Evolutionary conservation across 805 yeast genomes (phyloP).

Genomic region (Novakomyces olei): DNA sequence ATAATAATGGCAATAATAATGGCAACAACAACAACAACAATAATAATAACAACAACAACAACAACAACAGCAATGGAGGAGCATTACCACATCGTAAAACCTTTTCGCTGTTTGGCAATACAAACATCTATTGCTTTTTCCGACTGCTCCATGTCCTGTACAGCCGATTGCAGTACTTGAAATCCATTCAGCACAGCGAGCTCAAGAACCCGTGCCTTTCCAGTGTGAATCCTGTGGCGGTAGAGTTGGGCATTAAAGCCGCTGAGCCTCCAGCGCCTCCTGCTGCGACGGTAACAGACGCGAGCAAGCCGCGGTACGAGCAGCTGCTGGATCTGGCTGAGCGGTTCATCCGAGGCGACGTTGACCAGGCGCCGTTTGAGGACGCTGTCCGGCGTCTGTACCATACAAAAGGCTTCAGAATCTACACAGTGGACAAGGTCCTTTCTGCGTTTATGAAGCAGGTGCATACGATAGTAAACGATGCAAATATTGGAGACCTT

Average conservation of each 20-base stretch:
- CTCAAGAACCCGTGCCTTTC: neutral
- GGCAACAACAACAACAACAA: neutral
- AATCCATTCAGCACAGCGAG: slow-evolving; percentile 16
- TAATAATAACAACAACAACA: slow-evolving; percentile 18
- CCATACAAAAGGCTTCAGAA: slow-evolving; percentile 75
- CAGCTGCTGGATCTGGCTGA: slow-evolving; percentile 61
- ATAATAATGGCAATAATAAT: neutral
- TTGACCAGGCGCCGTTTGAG: slow-evolving; percentile 89
- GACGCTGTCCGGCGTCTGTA: slow-evolving; percentile 88
- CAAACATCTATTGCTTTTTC: slow-evolving; percentile 72
- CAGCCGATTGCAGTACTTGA: slow-evolving; percentile 58
- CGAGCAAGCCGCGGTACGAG: slow-evolving; percentile 24
- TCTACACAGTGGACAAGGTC: slow-evolving; percentile 84
- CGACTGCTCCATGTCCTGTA: slow-evolving; percentile 66
- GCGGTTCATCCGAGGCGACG: slow-evolving; percentile 61
- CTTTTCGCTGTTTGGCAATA: slow-evolving; percentile 46
- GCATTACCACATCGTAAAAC: neutral
- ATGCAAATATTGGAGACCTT: slow-evolving; percentile 58
- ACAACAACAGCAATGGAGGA: slow-evolving; percentile 20
- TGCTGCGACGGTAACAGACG: slow-evolving; percentile 39
- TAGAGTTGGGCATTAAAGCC: slow-evolving; percentile 59
- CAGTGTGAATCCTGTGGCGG: slow-evolving; percentile 39
- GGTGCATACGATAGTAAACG: slow-evolving; percentile 63
- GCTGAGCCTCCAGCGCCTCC: slow-evolving; percentile 62
- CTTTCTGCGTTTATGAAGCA: slow-evolving; percentile 67